phyloP scores from a whole-genome alignment of 768 basidiomycete genomes.

The Vararia minispora region DNA sequence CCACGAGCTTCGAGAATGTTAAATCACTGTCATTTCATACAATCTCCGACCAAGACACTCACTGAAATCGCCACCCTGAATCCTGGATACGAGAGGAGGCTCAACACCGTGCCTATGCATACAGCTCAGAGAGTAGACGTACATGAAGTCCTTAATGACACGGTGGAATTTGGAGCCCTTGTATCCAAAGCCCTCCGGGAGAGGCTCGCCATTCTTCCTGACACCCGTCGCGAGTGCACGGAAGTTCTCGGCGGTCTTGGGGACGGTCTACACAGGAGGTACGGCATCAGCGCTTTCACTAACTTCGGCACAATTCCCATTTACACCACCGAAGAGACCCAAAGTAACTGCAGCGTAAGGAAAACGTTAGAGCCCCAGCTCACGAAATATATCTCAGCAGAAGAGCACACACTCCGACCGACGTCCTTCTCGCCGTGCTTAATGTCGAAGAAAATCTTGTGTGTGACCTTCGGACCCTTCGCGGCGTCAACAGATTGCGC shows the following conservation, averaged over 20 bases:
- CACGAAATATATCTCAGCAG: conserved; percentile 3
- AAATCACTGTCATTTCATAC: conserved; percentile 8
- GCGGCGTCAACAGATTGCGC: conserved; percentile 65
- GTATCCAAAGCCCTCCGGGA: conserved; percentile 78
- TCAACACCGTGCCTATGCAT: conserved; percentile 12
- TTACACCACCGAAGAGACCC: conserved; percentile 84
- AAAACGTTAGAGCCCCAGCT: background rate
- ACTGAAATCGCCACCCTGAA: conserved; percentile 99
- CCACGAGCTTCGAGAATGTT: conserved; percentile 43
- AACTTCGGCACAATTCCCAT: background rate
- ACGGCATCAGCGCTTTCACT: background rate
- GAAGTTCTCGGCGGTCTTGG: conserved; percentile 97
- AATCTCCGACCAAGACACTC: conserved; percentile 21
- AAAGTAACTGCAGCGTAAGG: conserved; percentile 48
- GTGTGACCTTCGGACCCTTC: conserved; percentile 82
- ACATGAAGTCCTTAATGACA: conserved; percentile 92
- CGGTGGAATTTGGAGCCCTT: conserved; percentile 96
- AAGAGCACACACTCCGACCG: conserved; percentile 61
- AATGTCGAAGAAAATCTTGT: conserved; percentile 93
- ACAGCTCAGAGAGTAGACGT: conserved; percentile 7
- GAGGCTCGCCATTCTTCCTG: conserved; percentile 57
- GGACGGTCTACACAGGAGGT: conserved; percentile 55
- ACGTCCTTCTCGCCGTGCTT: conserved; percentile 82
- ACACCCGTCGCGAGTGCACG: conserved; percentile 81
- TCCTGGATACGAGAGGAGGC: conserved; percentile 35